These are phyloP conservation scores for Nemania diffusa DNA, from an alignment of 2,329 filamentous ascomycete genomes.

Conservation along the genomic window DNA sequence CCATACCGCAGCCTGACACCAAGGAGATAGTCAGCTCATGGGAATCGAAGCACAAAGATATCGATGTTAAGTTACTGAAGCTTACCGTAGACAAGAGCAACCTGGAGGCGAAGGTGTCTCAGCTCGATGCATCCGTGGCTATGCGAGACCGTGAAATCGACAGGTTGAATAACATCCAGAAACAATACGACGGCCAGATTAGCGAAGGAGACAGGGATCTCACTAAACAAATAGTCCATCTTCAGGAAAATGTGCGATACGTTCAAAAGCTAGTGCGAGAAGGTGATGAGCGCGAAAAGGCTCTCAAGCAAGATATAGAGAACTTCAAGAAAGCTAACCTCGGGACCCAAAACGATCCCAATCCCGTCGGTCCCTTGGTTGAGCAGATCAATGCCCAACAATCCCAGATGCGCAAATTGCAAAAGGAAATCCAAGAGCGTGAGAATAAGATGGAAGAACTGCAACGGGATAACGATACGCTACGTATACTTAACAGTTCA, in stretches of 20 bases:
- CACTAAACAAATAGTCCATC: slow-evolving; percentile 13
- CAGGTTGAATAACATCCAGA: slow-evolving; percentile 31
- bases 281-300: slow-evolving; percentile 13
- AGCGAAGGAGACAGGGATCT: slow-evolving; percentile 9
- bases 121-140: slow-evolving; percentile 29
- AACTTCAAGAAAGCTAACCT: slow-evolving; percentile 34
- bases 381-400: slow-evolving; percentile 16
- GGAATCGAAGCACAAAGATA: slow-evolving; percentile 39
- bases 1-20: slow-evolving; percentile 41
- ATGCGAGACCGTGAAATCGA: slow-evolving; percentile 35
- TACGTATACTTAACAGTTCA: slow-evolving; percentile 20
- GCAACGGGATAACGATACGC: slow-evolving; percentile 26
- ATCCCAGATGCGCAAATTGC: slow-evolving; percentile 8
- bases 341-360: slow-evolving; percentile 1
- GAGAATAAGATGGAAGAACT: slow-evolving; percentile 24
- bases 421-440: slow-evolving; percentile 16
- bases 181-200: slow-evolving; percentile 34
- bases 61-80: slow-evolving; percentile 25
- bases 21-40: slow-evolving; percentile 39
- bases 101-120: slow-evolving; percentile 14
- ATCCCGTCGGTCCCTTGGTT: slow-evolving; percentile 11
- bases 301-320: slow-evolving; percentile 28
- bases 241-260: slow-evolving; percentile 15
- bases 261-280: slow-evolving; percentile 13
- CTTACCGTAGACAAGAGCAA: slow-evolving; percentile 31